Evolutionary conservation across 345 rosid species (phyloP), one percentile per base, ranked within the genome.

Genomic region (Eucalyptus polyanthemos): DNA sequence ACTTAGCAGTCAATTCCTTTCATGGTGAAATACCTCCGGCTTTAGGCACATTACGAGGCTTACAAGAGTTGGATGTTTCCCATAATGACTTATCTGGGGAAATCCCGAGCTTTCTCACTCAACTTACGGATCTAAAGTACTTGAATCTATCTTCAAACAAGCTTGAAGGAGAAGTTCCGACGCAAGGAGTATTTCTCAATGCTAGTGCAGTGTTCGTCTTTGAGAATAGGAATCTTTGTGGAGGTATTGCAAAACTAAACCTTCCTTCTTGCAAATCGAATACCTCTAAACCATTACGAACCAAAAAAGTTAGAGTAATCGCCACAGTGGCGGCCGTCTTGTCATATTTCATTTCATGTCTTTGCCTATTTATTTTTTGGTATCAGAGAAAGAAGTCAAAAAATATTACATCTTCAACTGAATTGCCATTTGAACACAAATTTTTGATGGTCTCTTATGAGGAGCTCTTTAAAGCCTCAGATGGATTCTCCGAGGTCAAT

Each of bases 161-260:
- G 21, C 54, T 51, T 16, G 54, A 51, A 51, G 54, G 54, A 51
- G 21, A 51, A 51, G 54, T 51, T 51, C 54, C 54, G 2, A 51
- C 16, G 54, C 54, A 51, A 51, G 21, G 54, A 51, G 3, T 16
- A 51, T 51, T 51, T 51, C 54, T 51, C 8, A 51, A 51, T 51
- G 21, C 8, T 51, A 51, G 54, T 51, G 21, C 7, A 6, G 54
- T 51, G 54, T 51, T 0, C 0, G 4, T 51, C 8, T 51, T 16
- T 51, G 21, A 51, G 21, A 51, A 51, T 51, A 16, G 0, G 8
- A 51, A 51, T 51, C 21, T 51, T 3, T 51, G 54, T 51, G 54
- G 54, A 51, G 54, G 54, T 51, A 51, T 51, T 51, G 45, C 6
- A 5, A 24, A 29, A 49, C 31, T 86, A 53, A 50, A 86, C 34